Evolutionary conservation across 768 basidiomycete species (phyloP), one percentile per base, ranked within the genome.

Genomic region (Suillus sp.): DNA sequence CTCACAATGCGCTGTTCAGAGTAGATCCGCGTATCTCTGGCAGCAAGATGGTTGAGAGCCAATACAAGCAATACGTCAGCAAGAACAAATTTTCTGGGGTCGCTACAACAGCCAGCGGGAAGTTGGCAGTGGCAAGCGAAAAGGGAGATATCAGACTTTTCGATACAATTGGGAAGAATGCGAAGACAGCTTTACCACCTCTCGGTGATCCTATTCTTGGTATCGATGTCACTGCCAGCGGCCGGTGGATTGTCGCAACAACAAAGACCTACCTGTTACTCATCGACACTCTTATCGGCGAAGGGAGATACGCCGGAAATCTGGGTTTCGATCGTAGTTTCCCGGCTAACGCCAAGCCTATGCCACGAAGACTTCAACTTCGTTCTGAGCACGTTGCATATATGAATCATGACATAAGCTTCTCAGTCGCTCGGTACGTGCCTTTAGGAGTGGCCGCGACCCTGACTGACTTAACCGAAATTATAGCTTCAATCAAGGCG

Each of bases 121-220:
- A 90, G 74, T 80, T 99, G 65, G 97, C 95, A 8, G 91, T 99
- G 13, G 95, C 93, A 40, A 95, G 93, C 69, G 91, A 93, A 74
- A 99, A 99, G 80, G 97, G 97, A 61, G 97, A 99, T 72, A 92
- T 99, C 67, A 83, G 96, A 43, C 80, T 99, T 61, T 99, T 95
- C 68, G 97, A 99, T 77, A 83, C 90, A 54, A 91, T 99, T 67
- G 97, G 97, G 50, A 99, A 99, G 84, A 99, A 94, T 71, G 97
- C 97, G 34, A 99, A 99, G 86, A 99, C 97, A 13, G 95, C 96
- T 14, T 79, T 99, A 40, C 95, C 96, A 38, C 92, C 95, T 50
- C 82, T 98, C 22, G 97, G 97, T 16, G 95, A 97, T 77, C 93
- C 96, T 51, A 98, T 99, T 70, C 76, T 93, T 58, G 97, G 97